Evolutionary conservation across 805 yeast genomes (phyloP), one percentile per base, ranked within the genome.

Genomic region (Starmerella riodocensis): DNA sequence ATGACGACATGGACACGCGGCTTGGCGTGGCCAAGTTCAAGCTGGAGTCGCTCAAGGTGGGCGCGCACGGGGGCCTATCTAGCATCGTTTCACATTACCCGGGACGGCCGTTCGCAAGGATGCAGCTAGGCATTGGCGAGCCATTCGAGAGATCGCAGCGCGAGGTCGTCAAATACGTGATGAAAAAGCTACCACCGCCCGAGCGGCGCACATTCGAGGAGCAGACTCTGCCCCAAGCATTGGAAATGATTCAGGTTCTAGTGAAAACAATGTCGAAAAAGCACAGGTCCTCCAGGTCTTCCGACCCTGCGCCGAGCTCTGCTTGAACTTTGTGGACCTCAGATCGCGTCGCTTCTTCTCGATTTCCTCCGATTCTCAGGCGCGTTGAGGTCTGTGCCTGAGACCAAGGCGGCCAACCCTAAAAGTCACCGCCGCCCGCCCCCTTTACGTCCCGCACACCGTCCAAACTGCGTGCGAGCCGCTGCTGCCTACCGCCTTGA

Each of bases 31-130:
- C 75, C 17, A 78, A 78, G 50, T 55, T 78, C 43, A 64, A 88
- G 34, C 63, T 61, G 14, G 76, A 74, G 12, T 70, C 73, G 1
- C 65, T 78, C 0, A 71, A 82, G 31, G 66, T 75, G 13, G 64
- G 91, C 32, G 95, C 94, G 0, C 97, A 86, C 52, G 84, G 83
- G 53, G 96, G 95, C 0, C 63, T 86, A 21, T 68, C 69, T 45
- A 71, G 78, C 29, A 67, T 86, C 3, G 76, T 77, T 0, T 13
- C 18, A 20, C 53, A 46, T 21, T 21, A 42, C n/a, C 63, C 65
- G 26, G 65, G 63, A 14, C n/a, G n/a, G n/a, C 30, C 41, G 5
- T 82, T 76, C 53, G 66, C 72, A n/a, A 71, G 82, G 36, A 53
- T 85, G 12, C 72, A 78, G 14, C 64, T 85, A 7, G 96, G 96